phyloP scores from a whole-genome alignment of 805 yeast genomes.

The Torulaspora quercuum region DNA sequence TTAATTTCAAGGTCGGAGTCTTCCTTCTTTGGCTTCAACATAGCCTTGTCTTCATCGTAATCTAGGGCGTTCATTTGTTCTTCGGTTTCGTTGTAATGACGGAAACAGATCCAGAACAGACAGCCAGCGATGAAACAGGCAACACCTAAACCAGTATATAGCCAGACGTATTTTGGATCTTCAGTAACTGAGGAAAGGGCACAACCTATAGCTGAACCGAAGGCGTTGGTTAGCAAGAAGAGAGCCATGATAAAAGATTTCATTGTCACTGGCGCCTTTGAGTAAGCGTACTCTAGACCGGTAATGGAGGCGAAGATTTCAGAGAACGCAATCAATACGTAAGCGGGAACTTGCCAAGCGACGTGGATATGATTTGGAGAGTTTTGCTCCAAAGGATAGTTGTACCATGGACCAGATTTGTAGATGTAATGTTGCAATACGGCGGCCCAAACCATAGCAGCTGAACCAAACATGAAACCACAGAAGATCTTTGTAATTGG shows the following conservation, averaged over 20 bases:
- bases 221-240: conserved; percentile 68
- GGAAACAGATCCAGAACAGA: conserved; percentile 59
- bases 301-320: conserved; percentile 80
- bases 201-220: conserved; percentile 73
- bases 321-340: conserved; percentile 66
- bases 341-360: conserved; percentile 64
- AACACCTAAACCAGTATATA: conserved; percentile 59
- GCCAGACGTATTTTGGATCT: conserved; percentile 70
- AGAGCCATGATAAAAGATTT: conserved; percentile 45
- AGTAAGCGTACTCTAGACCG: conserved; percentile 80
- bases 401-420: conserved; percentile 69
- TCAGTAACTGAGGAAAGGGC: conserved; percentile 63
- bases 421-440: conserved; percentile 70
- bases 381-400: conserved; percentile 47
- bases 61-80: conserved; percentile 57
- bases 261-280: conserved; percentile 67
- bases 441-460: conserved; percentile 72
- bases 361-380: conserved; percentile 49
- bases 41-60: conserved; percentile 21
- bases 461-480: conserved; percentile 64
- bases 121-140: conserved; percentile 58
- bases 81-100: conserved; percentile 51
- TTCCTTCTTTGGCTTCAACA: conserved; percentile 7
- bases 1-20: conserved; percentile 5
- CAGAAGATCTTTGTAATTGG: conserved; percentile 69